Base-by-base conservation (phyloP, 352 stramenopile species). In the Pythium monospermum region DNA sequence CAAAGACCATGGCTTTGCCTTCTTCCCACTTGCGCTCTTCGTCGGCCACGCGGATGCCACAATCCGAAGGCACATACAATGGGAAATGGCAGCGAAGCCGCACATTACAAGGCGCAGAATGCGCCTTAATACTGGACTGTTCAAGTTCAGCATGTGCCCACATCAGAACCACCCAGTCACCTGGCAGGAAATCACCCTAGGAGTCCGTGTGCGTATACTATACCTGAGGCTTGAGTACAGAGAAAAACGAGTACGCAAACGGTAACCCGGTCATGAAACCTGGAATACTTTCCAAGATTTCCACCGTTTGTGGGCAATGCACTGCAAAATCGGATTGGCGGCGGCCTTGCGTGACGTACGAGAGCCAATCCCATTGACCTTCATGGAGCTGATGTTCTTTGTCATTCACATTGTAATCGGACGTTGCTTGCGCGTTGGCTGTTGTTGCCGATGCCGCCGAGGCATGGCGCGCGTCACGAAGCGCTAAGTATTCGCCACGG, bases 221-320 rank as follows among this genome's bases (percentile, higher is more conserved):
- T 19, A 88, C 87, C 47, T 94, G 65, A 0, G 71, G 72, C 60
- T 97, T 85, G 49, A 99, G 75, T 13, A 95, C 96, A 22, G 87
- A 97, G 73, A 98, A 98, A 69, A 98, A 98, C 19, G 81, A 74
- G 69, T 97, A 98, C 13, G 87, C 87, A 71, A 99, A 98, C 8
- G 95, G 96, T 32, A 93, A 83, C 1, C 70, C 75, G 12, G 81
- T 76, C 77, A 96, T 91, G 49, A 94, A 91, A n/a, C 69, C 76
- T 27, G 82, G 80, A 30, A 94, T 83, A 39, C 49, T 76, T 54
- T 94, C 83, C 6, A 96, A 57, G 4, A 91, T 68, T 60, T 77
- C 61, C 19, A 83, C 67, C 18, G 83, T 91, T 42, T 71, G 68
- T 4, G 80, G 80, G 44, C 80, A 88, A 48, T 83, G 65, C 3